phyloP scores from a whole-genome alignment of 2,329 filamentous ascomycete genomes.

The Sporothrix protearum region DNA sequence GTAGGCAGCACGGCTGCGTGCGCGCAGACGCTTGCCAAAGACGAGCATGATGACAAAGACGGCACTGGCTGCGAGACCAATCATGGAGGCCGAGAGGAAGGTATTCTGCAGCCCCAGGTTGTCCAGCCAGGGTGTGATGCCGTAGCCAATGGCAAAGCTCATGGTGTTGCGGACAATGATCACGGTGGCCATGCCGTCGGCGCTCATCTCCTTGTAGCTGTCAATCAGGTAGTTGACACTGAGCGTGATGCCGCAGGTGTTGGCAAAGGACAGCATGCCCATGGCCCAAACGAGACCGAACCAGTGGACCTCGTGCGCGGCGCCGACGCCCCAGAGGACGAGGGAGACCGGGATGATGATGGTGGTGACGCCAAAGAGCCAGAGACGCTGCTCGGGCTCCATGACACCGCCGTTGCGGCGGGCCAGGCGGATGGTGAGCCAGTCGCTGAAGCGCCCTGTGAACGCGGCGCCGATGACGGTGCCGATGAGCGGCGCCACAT shows the following conservation, averaged over 20 bases:
- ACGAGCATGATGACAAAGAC: constrained; percentile 11
- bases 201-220: constrained; percentile 37
- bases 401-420: constrained; percentile 40
- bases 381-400: constrained; percentile 35
- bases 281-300: constrained; percentile 41
- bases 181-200: constrained; percentile 29
- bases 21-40: constrained; percentile 14
- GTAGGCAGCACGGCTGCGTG: not conserved
- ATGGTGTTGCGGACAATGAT: constrained; percentile 34
- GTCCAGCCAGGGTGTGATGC: constrained; percentile 37
- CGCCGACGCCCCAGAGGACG: constrained; percentile 49
- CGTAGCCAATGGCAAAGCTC: constrained; percentile 34
- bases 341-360: constrained; percentile 36
- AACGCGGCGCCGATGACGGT: constrained; percentile 29
- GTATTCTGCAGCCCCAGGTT: constrained; percentile 28
- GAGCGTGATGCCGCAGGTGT: constrained; percentile 40
- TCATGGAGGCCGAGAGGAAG: constrained; percentile 13
- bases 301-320: constrained; percentile 42
- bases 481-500: constrained; percentile 30
- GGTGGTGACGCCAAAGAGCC: constrained; percentile 32
- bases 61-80: constrained; percentile 11
- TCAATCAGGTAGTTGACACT: constrained; percentile 44
- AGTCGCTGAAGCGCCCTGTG: constrained; percentile 30
- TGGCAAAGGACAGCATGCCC: constrained; percentile 41
- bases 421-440: constrained; percentile 34